Conservation (phyloP, 2,329 filamentous ascomycete species). For the Exophiala spinifera region DNA sequence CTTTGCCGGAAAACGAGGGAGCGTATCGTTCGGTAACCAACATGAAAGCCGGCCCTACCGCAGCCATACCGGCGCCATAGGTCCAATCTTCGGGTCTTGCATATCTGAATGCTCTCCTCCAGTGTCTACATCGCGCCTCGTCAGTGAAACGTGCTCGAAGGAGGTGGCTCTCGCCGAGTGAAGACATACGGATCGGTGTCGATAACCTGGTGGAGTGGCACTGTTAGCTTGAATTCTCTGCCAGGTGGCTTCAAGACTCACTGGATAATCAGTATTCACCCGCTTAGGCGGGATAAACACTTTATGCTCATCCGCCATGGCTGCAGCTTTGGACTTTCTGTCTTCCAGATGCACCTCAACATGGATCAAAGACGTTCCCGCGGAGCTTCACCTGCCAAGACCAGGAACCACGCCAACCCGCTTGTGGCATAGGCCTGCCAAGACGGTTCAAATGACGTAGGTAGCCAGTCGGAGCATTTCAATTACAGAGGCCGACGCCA, state of each 20-base stretch:
- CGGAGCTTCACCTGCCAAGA: slow-evolving; percentile 20
- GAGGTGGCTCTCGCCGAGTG: slow-evolving; percentile 3
- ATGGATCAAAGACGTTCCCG: slow-evolving; percentile 12
- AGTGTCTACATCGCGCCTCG: slow-evolving; percentile 61
- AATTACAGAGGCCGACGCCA: neutral
- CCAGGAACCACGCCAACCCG: slow-evolving; percentile 1
- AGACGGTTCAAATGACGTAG: slow-evolving; percentile 18
- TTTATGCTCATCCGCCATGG: slow-evolving; percentile 33
- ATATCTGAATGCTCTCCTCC: slow-evolving; percentile 85
- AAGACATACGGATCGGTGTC: slow-evolving; percentile 90
- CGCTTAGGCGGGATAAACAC: slow-evolving; percentile 70
- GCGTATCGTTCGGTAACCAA: slow-evolving; percentile 77
- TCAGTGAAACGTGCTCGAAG: slow-evolving; percentile 30
- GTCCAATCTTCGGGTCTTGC: slow-evolving; percentile 80
- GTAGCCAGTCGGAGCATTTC: slow-evolving; percentile 15
- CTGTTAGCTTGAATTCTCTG: slow-evolving; percentile 23
- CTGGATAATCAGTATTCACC: slow-evolving; percentile 79
- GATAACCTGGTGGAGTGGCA: slow-evolving; percentile 69
- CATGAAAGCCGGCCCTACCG: slow-evolving; percentile 71
- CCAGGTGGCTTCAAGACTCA: slow-evolving; percentile 49
- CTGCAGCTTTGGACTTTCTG: slow-evolving; percentile 5
- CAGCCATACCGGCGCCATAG: slow-evolving; percentile 64
- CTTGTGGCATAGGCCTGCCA: slow-evolving; percentile 7
- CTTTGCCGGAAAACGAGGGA: slow-evolving; percentile 78
- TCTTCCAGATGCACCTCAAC: slow-evolving; percentile 1